Percentiles rank a stretch among this genome's conserved stretches.
Conservation (phyloP, 768 basidiomycete genomes). For the Filobasidium wieringae region DNA sequence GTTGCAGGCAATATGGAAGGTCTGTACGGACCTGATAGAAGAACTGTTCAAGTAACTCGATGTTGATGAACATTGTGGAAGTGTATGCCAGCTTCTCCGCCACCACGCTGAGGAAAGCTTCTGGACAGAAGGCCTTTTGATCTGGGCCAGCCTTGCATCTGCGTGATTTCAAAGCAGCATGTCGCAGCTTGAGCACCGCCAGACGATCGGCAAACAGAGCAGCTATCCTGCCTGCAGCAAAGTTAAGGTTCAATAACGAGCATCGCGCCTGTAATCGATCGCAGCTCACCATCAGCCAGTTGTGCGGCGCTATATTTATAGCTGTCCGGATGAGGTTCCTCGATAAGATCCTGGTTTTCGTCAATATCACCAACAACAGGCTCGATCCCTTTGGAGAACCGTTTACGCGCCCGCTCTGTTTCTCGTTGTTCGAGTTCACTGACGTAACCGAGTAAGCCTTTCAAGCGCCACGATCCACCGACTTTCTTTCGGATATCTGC, state of each 20-base stretch:
- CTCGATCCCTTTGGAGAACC: slow-evolving; percentile 7
- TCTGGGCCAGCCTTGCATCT: slow-evolving; percentile 80
- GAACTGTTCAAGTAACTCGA: slow-evolving; percentile 94
- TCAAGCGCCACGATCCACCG: slow-evolving; percentile 71
- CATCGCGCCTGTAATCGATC: neutral
- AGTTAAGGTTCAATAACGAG: slow-evolving; percentile 12
- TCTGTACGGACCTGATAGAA: slow-evolving; percentile 70
- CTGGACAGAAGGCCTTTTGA: slow-evolving; percentile 82
- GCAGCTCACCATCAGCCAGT: slow-evolving; percentile 68
- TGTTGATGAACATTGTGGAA: slow-evolving; percentile 96
- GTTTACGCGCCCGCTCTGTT: slow-evolving; percentile 26
- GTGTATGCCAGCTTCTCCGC: slow-evolving; percentile 94
- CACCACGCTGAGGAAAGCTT: slow-evolving; percentile 90
- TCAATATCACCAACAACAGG: slow-evolving; percentile 1
- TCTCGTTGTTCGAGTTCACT: slow-evolving; percentile 62
- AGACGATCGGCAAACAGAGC: slow-evolving; percentile 74
- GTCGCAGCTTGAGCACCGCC: slow-evolving; percentile 68
- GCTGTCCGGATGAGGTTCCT: slow-evolving; percentile 51
- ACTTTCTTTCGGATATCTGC: slow-evolving; percentile 77
- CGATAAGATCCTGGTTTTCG: slow-evolving; percentile 47
- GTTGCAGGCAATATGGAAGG: neutral
- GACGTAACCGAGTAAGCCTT: slow-evolving; percentile 65
- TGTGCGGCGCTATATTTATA: slow-evolving; percentile 88
- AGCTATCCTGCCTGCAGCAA: slow-evolving; percentile 67
- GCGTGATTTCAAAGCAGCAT: slow-evolving; percentile 73